Percentiles rank a stretch among this genome's conserved stretches.
phyloP scores from a whole-genome alignment of 2,329 filamentous ascomycete species.

The Colletotrichum orchidophilum region DNA sequence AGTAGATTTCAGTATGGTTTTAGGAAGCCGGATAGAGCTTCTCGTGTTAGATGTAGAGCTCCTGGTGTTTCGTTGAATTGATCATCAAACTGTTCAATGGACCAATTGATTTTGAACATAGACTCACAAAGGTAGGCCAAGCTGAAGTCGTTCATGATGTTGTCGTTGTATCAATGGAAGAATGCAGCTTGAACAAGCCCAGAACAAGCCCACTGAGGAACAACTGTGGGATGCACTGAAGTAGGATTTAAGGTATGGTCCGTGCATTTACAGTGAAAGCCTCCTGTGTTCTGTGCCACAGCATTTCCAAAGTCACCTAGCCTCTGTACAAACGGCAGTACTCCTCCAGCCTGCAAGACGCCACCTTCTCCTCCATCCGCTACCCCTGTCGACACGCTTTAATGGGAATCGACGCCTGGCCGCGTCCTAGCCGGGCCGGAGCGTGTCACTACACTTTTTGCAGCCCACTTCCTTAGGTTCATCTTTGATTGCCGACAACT shows the following conservation, averaged over 20 bases:
- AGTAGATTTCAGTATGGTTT: not conserved
- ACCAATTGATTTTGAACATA: not conserved
- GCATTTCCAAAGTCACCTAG: not conserved
- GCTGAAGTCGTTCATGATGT: not conserved
- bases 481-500: not conserved
- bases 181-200: not conserved
- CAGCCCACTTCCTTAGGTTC: conserved; percentile 21
- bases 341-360: not conserved
- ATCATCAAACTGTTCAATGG: too few species aligned
- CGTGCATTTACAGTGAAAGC: conserved; percentile 4
- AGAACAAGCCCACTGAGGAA: not conserved
- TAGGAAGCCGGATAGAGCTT: not conserved
- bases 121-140: not conserved
- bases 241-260: conserved; percentile 27
- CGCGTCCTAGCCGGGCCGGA: conserved; percentile 19
- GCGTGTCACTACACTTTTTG: conserved; percentile 32
- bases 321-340: not conserved
- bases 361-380: not conserved
- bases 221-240: not conserved
- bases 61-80: not conserved
- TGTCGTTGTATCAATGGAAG: too few species aligned
- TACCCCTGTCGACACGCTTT: conserved; percentile 31
- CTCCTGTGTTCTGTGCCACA: not conserved
- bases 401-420: conserved; percentile 25
- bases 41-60: not conserved